Percentiles rank a stretch among this genome's conserved stretches.
phyloP scores from a whole-genome alignment of 306 rosid genomes.

The Leucaena leucocephala region DNA sequence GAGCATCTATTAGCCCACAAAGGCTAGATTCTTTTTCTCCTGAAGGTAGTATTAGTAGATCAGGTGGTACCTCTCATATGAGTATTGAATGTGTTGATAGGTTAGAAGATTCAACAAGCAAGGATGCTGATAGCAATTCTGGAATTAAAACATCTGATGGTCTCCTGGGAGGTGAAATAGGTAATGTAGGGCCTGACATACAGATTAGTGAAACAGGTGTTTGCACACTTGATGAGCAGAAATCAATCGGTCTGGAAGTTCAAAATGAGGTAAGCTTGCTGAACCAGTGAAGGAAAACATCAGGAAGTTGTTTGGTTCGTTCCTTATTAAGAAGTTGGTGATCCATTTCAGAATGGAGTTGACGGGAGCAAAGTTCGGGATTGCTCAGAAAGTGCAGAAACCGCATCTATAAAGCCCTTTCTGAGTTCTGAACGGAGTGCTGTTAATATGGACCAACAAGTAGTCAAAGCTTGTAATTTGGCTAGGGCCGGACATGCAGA shows the following conservation, averaged over 20 bases:
- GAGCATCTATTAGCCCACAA: constrained; percentile 60
- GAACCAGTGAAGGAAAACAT: constrained; percentile 49
- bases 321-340: constrained; percentile 54
- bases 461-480: constrained; percentile 54
- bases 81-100: constrained; percentile 44
- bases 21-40: constrained; percentile 53
- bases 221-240: constrained; percentile 38
- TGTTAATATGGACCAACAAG: constrained; percentile 46
- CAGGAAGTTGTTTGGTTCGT: constrained; percentile 48
- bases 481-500: constrained; percentile 52
- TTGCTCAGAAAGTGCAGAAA: constrained; percentile 46
- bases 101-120: constrained; percentile 44
- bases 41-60: constrained; percentile 49
- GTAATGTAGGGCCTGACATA: constrained; percentile 31
- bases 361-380: constrained; percentile 47
- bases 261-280: constrained; percentile 60
- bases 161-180: constrained; percentile 43
- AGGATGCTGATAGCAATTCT: constrained; percentile 42
- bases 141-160: constrained; percentile 51
- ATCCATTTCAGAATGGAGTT: constrained; percentile 52
- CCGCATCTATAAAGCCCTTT: constrained; percentile 38
- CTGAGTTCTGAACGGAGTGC: constrained; percentile 51
- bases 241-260: constrained; percentile 36
- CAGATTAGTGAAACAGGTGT: constrained; percentile 42
- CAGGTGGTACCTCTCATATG: constrained; percentile 52